Percentiles rank a stretch among this genome's conserved stretches.
phyloP scores from a whole-genome alignment of 306 rosid species.

The Amphicarpaea edgeworthii region DNA sequence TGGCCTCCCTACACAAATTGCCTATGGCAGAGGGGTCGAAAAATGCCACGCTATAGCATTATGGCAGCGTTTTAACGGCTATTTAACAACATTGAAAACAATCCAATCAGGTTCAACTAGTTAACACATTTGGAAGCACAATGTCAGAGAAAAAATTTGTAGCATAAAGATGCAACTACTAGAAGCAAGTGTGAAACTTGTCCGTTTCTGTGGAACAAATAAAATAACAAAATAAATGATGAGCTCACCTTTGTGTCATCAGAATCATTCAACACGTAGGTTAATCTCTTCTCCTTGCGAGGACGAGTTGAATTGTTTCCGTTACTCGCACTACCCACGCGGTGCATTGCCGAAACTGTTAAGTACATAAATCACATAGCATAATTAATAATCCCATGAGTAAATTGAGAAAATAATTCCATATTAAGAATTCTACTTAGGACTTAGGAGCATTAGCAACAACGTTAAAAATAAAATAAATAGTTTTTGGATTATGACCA shows the following conservation, averaged over 20 bases:
- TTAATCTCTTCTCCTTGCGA: constrained; percentile 94
- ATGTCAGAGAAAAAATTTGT: neutral
- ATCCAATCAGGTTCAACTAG: constrained; percentile 13
- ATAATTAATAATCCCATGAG: constrained; percentile 34
- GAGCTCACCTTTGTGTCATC: constrained; percentile 81
- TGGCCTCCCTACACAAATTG: no score
- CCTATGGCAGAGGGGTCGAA: no score
- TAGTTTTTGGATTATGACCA: constrained; percentile 23
- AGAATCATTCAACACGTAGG: constrained; percentile 84
- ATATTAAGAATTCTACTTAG: constrained; percentile 22
- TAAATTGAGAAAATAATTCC: constrained; percentile 38
- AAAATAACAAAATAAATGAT: constrained; percentile 35
- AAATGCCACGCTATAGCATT: no score
- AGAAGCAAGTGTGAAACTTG: constrained; percentile 35
- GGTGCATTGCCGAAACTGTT: constrained; percentile 84
- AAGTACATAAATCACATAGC: constrained; percentile 42
- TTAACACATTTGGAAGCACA: constrained; percentile 13
- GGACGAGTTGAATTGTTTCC: constrained; percentile 85
- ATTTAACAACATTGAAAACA: neutral
- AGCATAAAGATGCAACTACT: constrained; percentile 16
- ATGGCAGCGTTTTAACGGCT: no score
- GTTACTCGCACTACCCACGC: constrained; percentile 96
- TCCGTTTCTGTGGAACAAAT: constrained; percentile 1
- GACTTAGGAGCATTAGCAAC: constrained; percentile 34
- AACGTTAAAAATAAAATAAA: neutral